Conservation (phyloP, 2,329 filamentous ascomycete species). For the Aspergillus floridensis region DNA sequence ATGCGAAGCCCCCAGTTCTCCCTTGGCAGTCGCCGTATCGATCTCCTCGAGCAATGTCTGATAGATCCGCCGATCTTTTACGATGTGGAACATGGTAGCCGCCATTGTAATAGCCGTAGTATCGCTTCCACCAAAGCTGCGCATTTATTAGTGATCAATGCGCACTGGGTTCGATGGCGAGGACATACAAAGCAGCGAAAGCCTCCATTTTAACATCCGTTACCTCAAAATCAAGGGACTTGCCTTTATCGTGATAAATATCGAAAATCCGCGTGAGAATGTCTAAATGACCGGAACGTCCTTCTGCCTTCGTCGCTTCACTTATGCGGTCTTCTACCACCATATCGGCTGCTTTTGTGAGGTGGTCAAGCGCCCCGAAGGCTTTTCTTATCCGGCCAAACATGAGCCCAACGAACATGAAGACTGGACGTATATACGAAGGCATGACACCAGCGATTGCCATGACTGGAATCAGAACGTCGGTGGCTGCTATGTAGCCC, state of each 20-base stretch:
- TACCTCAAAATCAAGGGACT: conserved; percentile 30
- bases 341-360: conserved; percentile 24
- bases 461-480: conserved; percentile 33
- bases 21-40: neutral
- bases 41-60: conserved; percentile 14
- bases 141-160: neutral
- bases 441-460: conserved; percentile 30
- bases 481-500: conserved; percentile 38
- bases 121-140: conserved; percentile 34
- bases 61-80: conserved; percentile 30
- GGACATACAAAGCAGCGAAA: conserved; percentile 30
- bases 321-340: conserved; percentile 24
- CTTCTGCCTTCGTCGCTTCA: conserved; percentile 15
- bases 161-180: neutral
- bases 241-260: conserved; percentile 29
- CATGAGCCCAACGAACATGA: conserved; percentile 27
- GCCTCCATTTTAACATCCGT: conserved; percentile 30
- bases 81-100: conserved; percentile 37
- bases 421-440: conserved; percentile 27
- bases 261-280: conserved; percentile 29
- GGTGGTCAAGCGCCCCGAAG: conserved; percentile 26
- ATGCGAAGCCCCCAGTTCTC: conserved; percentile 14
- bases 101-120: conserved; percentile 36
- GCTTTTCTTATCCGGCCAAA: conserved; percentile 24
- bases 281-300: conserved; percentile 21